These are phyloP conservation scores for Leccinum truebloodii DNA, from an alignment of 768 basidiomycete genomes.

Conservation along the genomic window DNA sequence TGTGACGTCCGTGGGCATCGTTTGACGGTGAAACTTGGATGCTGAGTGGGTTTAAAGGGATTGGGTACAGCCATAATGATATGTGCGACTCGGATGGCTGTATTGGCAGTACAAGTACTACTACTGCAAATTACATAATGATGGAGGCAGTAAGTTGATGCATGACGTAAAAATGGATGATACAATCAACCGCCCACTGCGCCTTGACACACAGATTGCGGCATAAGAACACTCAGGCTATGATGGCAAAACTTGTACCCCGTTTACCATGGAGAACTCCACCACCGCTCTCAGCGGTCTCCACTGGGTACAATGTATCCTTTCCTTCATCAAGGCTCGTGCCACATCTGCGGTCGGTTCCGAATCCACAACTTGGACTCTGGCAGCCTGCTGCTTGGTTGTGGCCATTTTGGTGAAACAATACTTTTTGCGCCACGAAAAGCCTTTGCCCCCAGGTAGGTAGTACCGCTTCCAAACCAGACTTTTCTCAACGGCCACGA, in stretches of 20 bases:
- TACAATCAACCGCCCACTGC: not conserved
- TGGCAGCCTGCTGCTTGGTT: not conserved
- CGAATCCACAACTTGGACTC: not conserved
- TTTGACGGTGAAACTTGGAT: not conserved
- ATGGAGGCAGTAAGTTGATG: too few relatives aligned
- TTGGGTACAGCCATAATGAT: too few relatives aligned
- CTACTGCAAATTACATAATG: too few relatives aligned
- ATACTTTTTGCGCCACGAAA: not conserved
- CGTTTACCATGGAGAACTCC: not conserved
- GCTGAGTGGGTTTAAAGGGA: not conserved
- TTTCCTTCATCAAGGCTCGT: not conserved
- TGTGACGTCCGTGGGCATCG: not conserved
- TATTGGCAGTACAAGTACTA: too few relatives aligned
- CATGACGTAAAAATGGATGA: not conserved
- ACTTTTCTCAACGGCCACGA: not conserved
- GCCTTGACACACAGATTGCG: not conserved
- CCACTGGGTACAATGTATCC: not conserved
- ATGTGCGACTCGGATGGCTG: too few relatives aligned
- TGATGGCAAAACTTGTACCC: not conserved
- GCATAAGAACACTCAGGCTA: too few relatives aligned
- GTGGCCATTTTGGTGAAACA: not conserved
- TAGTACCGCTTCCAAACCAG: not conserved
- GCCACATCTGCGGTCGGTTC: not conserved
- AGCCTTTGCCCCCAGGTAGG: slow-evolving; percentile 1
- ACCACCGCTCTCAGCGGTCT: not conserved